Evolutionary conservation across 2,329 filamentous ascomycete genomes (phyloP).

Genomic region (Coniochaeta prunicola): DNA sequence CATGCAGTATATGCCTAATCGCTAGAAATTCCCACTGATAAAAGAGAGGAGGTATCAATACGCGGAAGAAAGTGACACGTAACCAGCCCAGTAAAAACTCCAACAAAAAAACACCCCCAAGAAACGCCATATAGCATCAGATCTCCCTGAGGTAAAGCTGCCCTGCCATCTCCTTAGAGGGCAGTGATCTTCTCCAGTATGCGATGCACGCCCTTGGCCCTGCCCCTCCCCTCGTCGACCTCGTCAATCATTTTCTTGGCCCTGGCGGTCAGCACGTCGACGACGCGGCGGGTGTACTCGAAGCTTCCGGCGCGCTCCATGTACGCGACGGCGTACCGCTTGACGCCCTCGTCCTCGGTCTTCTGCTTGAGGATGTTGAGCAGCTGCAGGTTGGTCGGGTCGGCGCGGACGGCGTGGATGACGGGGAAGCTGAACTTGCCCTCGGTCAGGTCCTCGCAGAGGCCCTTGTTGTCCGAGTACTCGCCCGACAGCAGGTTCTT

Average conservation of each 20-base stretch:
- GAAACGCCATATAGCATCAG: neutral
- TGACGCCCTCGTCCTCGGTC: conserved; percentile 78
- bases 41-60: conserved; percentile 4
- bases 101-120: neutral
- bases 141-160: neutral
- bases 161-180: conserved; percentile 10
- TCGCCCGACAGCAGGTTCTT: conserved; percentile 70
- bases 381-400: conserved; percentile 68
- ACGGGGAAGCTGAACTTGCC: conserved; percentile 96
- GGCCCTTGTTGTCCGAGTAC: conserved; percentile 84
- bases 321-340: conserved; percentile 81
- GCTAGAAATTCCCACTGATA: too few relatives aligned
- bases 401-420: conserved; percentile 81
- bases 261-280: conserved; percentile 55
- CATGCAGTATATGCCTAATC: neutral
- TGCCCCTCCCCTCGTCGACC: conserved; percentile 54
- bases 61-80: neutral
- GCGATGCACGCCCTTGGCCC: conserved; percentile 49
- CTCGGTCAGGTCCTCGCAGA: conserved; percentile 93
- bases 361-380: conserved; percentile 92
- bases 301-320: conserved; percentile 91
- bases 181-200: conserved; percentile 60
- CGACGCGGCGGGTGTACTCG: conserved; percentile 68
- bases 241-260: conserved; percentile 56
- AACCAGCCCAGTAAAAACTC: neutral